Evolutionary conservation across 306 rosid species (phyloP), one percentile per base, ranked within the genome.

Genomic region (Cicer cuneatum): DNA sequence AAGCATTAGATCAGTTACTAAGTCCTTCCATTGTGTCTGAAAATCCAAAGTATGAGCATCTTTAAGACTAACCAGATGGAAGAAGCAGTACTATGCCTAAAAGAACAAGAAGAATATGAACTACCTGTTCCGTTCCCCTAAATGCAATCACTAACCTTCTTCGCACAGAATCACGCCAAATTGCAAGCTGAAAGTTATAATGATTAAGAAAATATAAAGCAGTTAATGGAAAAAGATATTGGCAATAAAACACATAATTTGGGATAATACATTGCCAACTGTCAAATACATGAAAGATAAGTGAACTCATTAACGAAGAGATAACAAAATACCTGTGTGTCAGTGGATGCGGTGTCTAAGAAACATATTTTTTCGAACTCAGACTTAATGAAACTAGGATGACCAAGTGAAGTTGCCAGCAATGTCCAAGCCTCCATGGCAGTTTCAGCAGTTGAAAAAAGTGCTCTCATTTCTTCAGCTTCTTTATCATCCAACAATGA

Each of bases 341-440:
- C 98, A 5, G 98, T 93, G 54, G 93, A 68, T 40, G 84, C 79
- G 73, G 88, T 88, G 80, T 93, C 97, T 72, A 93, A 79, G 83
- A 93, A 93, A 81, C 98, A 91, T 74, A 93, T 74, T 81, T 93
- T 93, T 81, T 88, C 97, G 83, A 91, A 93, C 77, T 93, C 98
- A 2, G 98, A 93, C 83, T 91, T 93, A 7, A 93, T 91, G 76
- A 93, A 93, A 83, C 96, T 91, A 59, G 96, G 91, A 48, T 93
- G 98, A 45, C 98, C 98, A 57, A 91, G 80, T 63, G 98, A 91
- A 58, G 91, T 88, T 45, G 94, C 96, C 58, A 93, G 96, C 98
- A 93, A 87, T 45, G 98, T 93, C 98, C 98, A 93, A 52, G 98
- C 98, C 85, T 93, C 98, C 83, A 93, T 75, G 54, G 98, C 98